These are phyloP conservation scores for Penicillium canariense DNA, from an alignment of 495 filamentous ascomycete species.

Conservation along the genomic window DNA sequence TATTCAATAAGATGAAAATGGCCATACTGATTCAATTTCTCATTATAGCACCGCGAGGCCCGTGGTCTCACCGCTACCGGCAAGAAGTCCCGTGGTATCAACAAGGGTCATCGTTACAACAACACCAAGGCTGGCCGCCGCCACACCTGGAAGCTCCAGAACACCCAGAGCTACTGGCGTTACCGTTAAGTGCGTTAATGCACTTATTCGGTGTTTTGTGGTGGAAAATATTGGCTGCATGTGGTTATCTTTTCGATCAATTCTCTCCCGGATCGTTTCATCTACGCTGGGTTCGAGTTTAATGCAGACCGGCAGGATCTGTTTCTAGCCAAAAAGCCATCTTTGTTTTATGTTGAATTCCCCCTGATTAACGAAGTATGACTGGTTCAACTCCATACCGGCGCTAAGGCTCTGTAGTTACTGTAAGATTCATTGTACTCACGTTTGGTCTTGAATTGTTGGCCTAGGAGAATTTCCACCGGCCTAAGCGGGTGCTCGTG, in stretches of 20 bases:
- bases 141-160: slow-evolving; percentile 99
- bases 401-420: slow-evolving; percentile 14
- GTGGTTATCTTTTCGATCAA: slow-evolving; percentile 40
- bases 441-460: neutral
- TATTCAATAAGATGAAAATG: neutral
- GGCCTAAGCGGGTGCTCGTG: neutral
- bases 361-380: slow-evolving; percentile 46
- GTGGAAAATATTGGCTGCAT: slow-evolving; percentile 40
- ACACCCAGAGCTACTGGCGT: slow-evolving; percentile 93
- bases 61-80: slow-evolving; percentile 96
- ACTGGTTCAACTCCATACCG: slow-evolving; percentile 34
- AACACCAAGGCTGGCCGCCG: slow-evolving; percentile 91
- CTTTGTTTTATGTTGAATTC: slow-evolving; percentile 36
- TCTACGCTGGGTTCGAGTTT: slow-evolving; percentile 36
- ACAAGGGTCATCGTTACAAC: slow-evolving; percentile 98
- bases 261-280: slow-evolving; percentile 35
- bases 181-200: slow-evolving; percentile 58
- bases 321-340: slow-evolving; percentile 47
- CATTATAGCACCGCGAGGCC: slow-evolving; percentile 79
- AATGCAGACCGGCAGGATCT: slow-evolving; percentile 43
- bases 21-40: slow-evolving; percentile 23
- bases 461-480: neutral
- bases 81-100: slow-evolving; percentile 98
- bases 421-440: neutral
- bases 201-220: slow-evolving; percentile 23